Base-by-base conservation (phyloP, 108 stramenopile species). In the Parietichytrium sp. region DNA sequence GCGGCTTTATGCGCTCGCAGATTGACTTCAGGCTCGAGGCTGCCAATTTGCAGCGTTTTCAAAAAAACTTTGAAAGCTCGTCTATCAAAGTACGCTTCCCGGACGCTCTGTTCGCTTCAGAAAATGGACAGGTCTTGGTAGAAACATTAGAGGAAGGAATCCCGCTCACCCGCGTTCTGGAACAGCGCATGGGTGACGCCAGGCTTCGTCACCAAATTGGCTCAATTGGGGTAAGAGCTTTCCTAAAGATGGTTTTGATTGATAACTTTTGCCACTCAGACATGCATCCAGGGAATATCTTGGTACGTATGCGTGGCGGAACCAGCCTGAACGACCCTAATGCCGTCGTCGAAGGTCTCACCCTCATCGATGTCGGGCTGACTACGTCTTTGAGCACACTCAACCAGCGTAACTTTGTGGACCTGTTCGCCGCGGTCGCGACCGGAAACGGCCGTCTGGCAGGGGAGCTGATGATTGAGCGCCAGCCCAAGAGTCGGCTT, bases 201-300 rank as follows among this genome's bases (percentile, higher is more conserved):
- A 30, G 49, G 49, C 18, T 52, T 31, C 49, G 49, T 6, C 26
- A 31, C 7, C 26, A 13, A 13, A 4, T 80, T 8, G 79, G 51
- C 7, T 18, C 13, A 29, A 30, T 51, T 31, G 79, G 79, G 23
- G 51, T 80, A 2, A 27, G n/a, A 18, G 12, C 79, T 12, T 30
- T 80, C 16, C 52, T 83, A 20, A 79, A 83, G 30, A 83, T 83
- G 83, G 38, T 83, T 27, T 47, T 83, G 33, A 23, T 51, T 30
- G 83, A 83, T 38, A 83, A 83, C 33, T 53, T 52, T 10, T 29
- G 72, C 23, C 83, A 83, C 52, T 31, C 77, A 12, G 83, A 83
- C 79, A 13, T 83, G 16, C 83, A 83, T 42, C 36, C 78, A 36
- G 83, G 83, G 20, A 83, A 83, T 45, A 79, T 83, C n/a, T 45